phyloP scores from a whole-genome alignment of 2,329 filamentous ascomycete genomes.

The Akanthomyces uredinophilus region DNA sequence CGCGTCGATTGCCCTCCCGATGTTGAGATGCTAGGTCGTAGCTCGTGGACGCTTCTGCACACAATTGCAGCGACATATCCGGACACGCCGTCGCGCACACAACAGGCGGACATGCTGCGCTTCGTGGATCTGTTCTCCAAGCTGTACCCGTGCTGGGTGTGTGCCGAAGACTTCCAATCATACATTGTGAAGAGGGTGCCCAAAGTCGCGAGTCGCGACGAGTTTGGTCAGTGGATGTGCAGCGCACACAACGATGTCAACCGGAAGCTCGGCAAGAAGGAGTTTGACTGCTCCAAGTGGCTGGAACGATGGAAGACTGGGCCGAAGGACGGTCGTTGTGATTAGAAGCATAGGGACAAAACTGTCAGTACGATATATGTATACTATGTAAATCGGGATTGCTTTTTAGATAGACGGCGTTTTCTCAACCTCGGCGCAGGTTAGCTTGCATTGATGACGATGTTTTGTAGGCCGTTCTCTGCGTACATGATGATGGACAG shows the following conservation, averaged over 20 bases:
- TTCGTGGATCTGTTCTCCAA: conserved; percentile 80
- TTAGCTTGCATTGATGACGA: background rate
- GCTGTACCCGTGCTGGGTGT: conserved; percentile 93
- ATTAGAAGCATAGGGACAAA: conserved; percentile 29
- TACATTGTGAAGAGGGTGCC: conserved; percentile 75
- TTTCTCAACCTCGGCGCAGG: background rate
- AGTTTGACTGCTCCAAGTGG: conserved; percentile 87
- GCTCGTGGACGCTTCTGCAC: conserved; percentile 91
- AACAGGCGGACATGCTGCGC: conserved; percentile 70
- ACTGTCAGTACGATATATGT: background rate
- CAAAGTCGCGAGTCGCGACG: conserved; percentile 51
- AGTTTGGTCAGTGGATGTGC: conserved; percentile 79
- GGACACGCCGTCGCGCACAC: conserved; percentile 54
- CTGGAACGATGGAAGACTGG: conserved; percentile 93
- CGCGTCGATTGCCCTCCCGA: conserved; percentile 76
- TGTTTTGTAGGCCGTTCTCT: background rate
- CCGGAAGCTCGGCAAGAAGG: conserved; percentile 80
- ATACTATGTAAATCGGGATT: background rate
- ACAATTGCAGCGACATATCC: conserved; percentile 87
- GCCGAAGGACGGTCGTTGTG: conserved; percentile 66
- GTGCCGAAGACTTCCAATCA: conserved; percentile 81
- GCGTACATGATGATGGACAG: background rate
- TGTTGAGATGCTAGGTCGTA: conserved; percentile 78
- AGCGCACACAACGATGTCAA: conserved; percentile 86
- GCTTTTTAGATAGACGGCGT: background rate